Evolutionary conservation across 495 filamentous ascomycete genomes (phyloP).

Genomic region (Podospora pseudoanserina): DNA sequence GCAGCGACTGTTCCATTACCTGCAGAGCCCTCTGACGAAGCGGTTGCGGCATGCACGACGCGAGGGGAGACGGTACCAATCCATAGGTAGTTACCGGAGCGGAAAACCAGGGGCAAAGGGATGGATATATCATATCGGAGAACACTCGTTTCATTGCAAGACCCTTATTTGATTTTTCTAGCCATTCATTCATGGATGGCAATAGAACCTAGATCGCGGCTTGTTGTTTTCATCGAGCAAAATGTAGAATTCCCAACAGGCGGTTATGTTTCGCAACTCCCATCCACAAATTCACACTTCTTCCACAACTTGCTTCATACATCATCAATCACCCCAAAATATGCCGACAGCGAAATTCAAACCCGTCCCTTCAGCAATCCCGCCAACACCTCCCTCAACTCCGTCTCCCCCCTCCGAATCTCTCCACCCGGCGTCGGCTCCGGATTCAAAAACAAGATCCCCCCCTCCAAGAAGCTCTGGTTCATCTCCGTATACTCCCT

Average conservation of each 20-base stretch:
- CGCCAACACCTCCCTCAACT: slow-evolving; percentile 11
- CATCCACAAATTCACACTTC: no score
- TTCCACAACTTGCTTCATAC: no score
- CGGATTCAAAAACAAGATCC: slow-evolving; percentile 21
- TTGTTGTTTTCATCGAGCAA: no score
- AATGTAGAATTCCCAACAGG: no score
- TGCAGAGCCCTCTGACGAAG: neutral
- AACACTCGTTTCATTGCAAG: no score
- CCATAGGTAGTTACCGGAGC: neutral
- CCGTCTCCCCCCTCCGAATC: slow-evolving; percentile 17
- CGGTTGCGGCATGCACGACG: neutral
- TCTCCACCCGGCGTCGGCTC: slow-evolving; percentile 15
- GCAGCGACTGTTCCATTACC: neutral
- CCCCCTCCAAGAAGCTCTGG: slow-evolving; percentile 20
- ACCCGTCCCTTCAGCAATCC: neutral
- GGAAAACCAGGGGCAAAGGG: neutral
- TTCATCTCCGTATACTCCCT: slow-evolving; percentile 23
- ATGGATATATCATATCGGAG: no score
- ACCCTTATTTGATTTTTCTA: no score
- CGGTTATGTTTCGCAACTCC: no score
- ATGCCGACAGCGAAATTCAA: neutral
- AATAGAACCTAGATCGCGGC: no score
- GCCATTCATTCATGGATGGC: no score
- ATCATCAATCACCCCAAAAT: no score
- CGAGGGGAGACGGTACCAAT: neutral